Conservation (phyloP, 164 flowering plant genomes). For the Umbilicus rupestris region DNA sequence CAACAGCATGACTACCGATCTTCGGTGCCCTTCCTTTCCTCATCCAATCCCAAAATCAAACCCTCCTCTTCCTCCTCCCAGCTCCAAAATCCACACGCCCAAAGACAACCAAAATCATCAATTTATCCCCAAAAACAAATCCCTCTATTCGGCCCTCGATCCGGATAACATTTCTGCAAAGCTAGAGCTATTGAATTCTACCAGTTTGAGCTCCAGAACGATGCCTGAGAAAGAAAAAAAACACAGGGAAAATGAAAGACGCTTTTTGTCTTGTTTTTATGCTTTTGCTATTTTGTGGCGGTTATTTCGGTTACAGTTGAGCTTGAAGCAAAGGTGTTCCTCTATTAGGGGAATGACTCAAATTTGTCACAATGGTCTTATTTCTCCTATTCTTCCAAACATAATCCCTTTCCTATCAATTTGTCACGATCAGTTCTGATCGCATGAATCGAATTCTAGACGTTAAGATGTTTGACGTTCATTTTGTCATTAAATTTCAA, state of each 20-base stretch:
- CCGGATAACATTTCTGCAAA: neutral
- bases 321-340: neutral
- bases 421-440: too few species aligned
- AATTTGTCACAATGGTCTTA: too few species aligned
- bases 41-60: slow-evolving; percentile 12
- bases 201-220: too few species aligned
- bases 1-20: slow-evolving; percentile 55
- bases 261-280: neutral
- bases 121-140: neutral
- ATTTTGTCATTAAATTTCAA: too few species aligned
- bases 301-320: slow-evolving; percentile 5
- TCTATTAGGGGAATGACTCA: too few species aligned
- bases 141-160: neutral
- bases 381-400: too few species aligned
- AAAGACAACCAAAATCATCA: neutral
- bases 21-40: slow-evolving; percentile 42
- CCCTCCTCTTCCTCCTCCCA: neutral
- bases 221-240: too few species aligned
- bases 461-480: too few species aligned
- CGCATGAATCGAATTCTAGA: too few species aligned
- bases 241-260: neutral
- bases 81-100: neutral
- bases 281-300: neutral
- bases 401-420: too few species aligned
- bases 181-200: too few species aligned